Base-by-base conservation (phyloP, 108 stramenopile species). In the Schizochytrium sp. region DNA sequence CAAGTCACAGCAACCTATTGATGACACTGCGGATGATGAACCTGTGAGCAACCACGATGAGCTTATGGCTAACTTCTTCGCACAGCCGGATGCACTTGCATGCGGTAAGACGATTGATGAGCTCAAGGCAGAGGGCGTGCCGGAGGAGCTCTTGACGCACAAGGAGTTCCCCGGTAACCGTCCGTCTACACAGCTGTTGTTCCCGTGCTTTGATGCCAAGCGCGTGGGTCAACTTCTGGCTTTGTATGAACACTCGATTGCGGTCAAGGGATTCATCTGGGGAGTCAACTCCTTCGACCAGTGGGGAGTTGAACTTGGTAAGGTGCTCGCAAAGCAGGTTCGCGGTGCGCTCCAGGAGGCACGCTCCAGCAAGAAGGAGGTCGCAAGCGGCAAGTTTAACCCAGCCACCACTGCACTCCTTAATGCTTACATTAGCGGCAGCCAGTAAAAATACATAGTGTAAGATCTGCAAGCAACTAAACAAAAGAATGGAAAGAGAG, bases 211-310 rank as follows among this genome's bases (percentile, higher is more conserved):
- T 5, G 96, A 98, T 57, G 98, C 99, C 42, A 98, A 95, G 90
- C 93, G 96, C 55, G 93, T 94, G 58, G 99, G 99, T 8, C 98
- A 98, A 92, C 94, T 99, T 38, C 92, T 99, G 28, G 94, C 97
- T 5, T 94, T 98, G 56, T 99, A 99, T 92, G 99, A 99, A 91
- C 98, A 99, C 93, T 92, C 98, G 89, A 97, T 97, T 13, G 97
- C 98, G 15, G 98, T 99, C n/a, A 98, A 99, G 93, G 99, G 99
- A 4, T 98, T 98, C 90, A 95, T 99, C 47, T 99, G 99, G 99
- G 97, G 97, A 90, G 93, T 99, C 61, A 98, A 98, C 89, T 96
- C 96, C n/a, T 99, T 98, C 89, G 99, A 99, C 92, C 99, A 99
- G 91, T 99, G 97, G 97, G 99, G 99, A 42, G 99, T 99, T 10